Evolutionary conservation across 1,139 yeast genomes (phyloP).

Genomic region (Yamadazyma oceani): DNA sequence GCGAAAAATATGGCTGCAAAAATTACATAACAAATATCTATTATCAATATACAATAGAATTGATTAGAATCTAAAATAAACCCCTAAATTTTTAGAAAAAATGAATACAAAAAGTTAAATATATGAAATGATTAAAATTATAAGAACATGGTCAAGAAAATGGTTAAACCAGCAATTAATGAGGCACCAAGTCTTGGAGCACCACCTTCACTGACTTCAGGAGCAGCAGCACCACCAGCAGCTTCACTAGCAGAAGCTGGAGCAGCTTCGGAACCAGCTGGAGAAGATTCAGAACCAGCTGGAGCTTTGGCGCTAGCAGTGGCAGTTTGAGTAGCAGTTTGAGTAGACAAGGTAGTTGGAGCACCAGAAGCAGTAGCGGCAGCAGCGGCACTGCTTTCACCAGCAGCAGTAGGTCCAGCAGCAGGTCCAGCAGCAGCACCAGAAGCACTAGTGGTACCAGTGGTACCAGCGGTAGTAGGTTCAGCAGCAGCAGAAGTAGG

Average conservation of each 20-base stretch:
- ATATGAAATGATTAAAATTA: background rate
- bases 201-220: conserved; percentile 8
- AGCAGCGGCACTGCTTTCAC: conserved; percentile 2
- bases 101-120: background rate
- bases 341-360: background rate
- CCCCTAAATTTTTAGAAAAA: background rate
- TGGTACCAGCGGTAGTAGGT: background rate
- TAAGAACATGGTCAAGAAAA: conserved; percentile 6
- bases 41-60: conserved; percentile 1
- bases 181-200: conserved; percentile 9
- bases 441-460: conserved; percentile 6
- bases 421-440: conserved; percentile 7
- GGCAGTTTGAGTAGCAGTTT: conserved; percentile 1
- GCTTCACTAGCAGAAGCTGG: conserved; percentile 3
- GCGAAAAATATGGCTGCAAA: background rate
- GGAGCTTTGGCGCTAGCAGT: conserved; percentile 2
- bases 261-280: conserved; percentile 20
- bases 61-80: conserved; percentile 2
- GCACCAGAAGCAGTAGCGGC: background rate
- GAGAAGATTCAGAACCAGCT: no score
- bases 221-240: conserved; percentile 4
- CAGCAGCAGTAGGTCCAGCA: conserved; percentile 3
- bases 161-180: conserved; percentile 6
- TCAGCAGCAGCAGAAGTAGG: conserved; percentile 1
- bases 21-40: conserved; percentile 1